phyloP scores from a whole-genome alignment of 73 alveolate species.

The Tetrahymena thermophila region DNA sequence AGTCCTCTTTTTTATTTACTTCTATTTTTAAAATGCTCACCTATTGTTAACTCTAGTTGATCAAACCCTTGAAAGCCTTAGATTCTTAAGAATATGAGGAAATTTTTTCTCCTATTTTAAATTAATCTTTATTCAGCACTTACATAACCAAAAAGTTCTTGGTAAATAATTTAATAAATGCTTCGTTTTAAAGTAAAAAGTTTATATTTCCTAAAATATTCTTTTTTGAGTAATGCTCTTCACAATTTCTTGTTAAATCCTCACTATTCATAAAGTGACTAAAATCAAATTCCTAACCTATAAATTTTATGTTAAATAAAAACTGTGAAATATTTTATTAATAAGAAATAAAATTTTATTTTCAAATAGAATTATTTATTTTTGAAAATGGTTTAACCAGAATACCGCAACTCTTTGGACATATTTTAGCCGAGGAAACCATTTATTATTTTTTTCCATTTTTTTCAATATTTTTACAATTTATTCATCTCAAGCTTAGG shows the following conservation, averaged over 20 bases:
- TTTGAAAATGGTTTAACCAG: too few relatives aligned
- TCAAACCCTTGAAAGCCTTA: neutral
- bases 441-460: too few relatives aligned
- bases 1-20: neutral
- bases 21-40: neutral
- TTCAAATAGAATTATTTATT: too few relatives aligned
- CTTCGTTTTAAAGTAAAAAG: neutral
- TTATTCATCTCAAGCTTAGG: too few relatives aligned
- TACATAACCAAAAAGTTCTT: neutral
- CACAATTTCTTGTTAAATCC: neutral
- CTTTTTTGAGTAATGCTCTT: neutral
- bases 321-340: neutral
- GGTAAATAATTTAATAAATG: neutral
- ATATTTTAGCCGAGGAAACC: too few relatives aligned
- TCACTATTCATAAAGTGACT: neutral
- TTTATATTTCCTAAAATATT: neutral
- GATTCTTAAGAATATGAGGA: neutral
- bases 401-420: too few relatives aligned
- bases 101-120: neutral
- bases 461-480: too few relatives aligned
- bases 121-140: neutral
- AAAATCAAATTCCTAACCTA: neutral
- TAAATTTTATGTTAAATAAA: neutral
- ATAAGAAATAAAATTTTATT: neutral
- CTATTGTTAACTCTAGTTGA: neutral